Evolutionary conservation across 371 early-diverging fungal genomes (phyloP).

Genomic region (Rhizopus delemar): DNA sequence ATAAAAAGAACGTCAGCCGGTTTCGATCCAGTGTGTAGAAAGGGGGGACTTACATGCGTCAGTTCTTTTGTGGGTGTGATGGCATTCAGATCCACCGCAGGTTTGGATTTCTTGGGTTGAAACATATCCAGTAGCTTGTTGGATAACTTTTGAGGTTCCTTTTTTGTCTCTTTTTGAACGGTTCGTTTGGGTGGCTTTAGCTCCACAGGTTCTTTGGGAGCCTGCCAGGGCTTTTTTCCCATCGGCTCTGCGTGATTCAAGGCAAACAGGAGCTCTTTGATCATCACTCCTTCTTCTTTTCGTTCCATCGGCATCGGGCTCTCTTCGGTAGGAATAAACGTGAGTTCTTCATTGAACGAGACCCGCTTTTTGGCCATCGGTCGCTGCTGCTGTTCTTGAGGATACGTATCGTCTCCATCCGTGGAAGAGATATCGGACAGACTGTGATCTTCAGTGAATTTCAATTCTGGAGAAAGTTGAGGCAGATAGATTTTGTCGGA

Average conservation of each 20-base stretch:
- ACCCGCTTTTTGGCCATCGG: slow-evolving; percentile 21
- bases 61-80: slow-evolving; percentile 2
- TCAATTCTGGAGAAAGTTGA: slow-evolving; percentile 25
- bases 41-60: slow-evolving; percentile 15
- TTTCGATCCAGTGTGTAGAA: no score
- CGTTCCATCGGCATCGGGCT: background rate
- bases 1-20: background rate
- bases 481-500: slow-evolving; percentile 14
- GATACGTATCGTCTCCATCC: no score
- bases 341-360: slow-evolving; percentile 22
- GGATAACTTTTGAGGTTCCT: slow-evolving; percentile 18
- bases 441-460: slow-evolving; percentile 1
- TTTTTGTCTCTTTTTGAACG: background rate
- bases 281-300: background rate
- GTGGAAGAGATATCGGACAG: slow-evolving; percentile 1
- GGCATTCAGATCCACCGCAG: background rate
- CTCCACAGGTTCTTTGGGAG: background rate
- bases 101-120: slow-evolving; percentile 9
- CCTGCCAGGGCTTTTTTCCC: background rate
- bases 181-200: background rate
- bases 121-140: slow-evolving; percentile 23
- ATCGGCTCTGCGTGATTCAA: background rate
- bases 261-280: background rate
- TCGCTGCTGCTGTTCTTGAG: background rate
- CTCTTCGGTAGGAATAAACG: slow-evolving; percentile 11